Evolutionary conservation across 306 rosid genomes (phyloP).

Genomic region (Biancaea sappan): DNA sequence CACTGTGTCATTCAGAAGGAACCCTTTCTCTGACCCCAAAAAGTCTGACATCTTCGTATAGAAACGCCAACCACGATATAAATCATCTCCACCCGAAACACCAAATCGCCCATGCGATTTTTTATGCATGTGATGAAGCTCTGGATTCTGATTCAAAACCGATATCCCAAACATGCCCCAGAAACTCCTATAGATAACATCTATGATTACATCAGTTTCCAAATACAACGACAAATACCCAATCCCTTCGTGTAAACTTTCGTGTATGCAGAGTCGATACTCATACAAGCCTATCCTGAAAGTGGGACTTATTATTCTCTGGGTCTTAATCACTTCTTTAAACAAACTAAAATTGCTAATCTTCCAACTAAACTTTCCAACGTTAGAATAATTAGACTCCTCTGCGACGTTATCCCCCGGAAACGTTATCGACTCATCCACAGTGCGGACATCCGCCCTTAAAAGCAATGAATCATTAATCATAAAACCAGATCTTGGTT

Average conservation of each 20-base stretch:
- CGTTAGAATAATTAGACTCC: too few relatives aligned
- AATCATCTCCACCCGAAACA: constrained; percentile 56
- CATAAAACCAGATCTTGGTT: constrained; percentile 54
- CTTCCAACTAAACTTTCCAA: constrained; percentile 71
- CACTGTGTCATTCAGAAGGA: constrained; percentile 57
- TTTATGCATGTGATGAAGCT: constrained; percentile 63
- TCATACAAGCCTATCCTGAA: constrained; percentile 63
- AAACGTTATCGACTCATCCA: constrained; percentile 56
- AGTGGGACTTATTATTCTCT: constrained; percentile 61
- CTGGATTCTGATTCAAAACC: constrained; percentile 64
- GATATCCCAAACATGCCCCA: constrained; percentile 71
- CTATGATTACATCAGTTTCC: constrained; percentile 53
- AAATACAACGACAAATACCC: constrained; percentile 65
- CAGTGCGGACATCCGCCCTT: constrained; percentile 55
- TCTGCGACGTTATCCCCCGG: too few relatives aligned
- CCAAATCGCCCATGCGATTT: constrained; percentile 68
- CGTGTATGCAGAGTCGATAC: constrained; percentile 56
- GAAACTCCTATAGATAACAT: constrained; percentile 59
- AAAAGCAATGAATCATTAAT: constrained; percentile 49
- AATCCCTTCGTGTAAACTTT: constrained; percentile 54
- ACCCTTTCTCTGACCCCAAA: constrained; percentile 54
- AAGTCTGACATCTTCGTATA: constrained; percentile 73
- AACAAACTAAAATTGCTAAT: constrained; percentile 62
- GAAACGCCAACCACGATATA: constrained; percentile 64
- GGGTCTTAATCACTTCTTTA: constrained; percentile 59